A percentile compares a stretch with the other conserved stretches of the same genome.
phyloP scores from a whole-genome alignment of 2,329 filamentous ascomycete genomes.

The Calycina herbarum region DNA sequence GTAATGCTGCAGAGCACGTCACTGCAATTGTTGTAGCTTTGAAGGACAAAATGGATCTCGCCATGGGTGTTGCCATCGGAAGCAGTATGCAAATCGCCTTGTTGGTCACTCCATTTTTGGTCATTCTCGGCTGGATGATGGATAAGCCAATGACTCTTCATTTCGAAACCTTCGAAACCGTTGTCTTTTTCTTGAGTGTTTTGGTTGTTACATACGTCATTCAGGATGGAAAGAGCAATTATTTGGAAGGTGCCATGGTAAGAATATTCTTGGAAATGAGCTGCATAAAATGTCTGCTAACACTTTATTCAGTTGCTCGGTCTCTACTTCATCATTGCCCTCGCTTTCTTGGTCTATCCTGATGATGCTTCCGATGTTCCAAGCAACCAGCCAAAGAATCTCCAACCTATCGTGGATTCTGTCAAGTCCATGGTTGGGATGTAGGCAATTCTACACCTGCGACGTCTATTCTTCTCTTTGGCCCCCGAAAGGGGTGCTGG shows the following conservation, averaged over 20 bases:
- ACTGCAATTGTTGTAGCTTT: conserved; percentile 77
- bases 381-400: not conserved
- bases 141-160: conserved; percentile 70
- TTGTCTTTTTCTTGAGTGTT: conserved; percentile 74
- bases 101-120: conserved; percentile 76
- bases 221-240: conserved; percentile 81
- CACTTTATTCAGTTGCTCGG: conserved; percentile 51
- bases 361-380: conserved; percentile 42
- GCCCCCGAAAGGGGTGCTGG: not conserved
- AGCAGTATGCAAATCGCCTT: conserved; percentile 82
- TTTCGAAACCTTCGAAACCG: conserved; percentile 79
- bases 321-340: conserved; percentile 57
- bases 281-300: not conserved
- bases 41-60: conserved; percentile 73
- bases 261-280: conserved; percentile 8
- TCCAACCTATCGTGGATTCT: not conserved
- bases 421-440: conserved; percentile 10
- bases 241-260: conserved; percentile 74
- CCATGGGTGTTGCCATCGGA: conserved; percentile 79
- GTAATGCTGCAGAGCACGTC: conserved; percentile 79
- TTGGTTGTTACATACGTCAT: conserved; percentile 75
- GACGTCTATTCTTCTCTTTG: not conserved
- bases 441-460: not conserved
- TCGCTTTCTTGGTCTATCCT: conserved; percentile 62
- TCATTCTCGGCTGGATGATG: conserved; percentile 77